Conservation (phyloP, 2,329 filamentous ascomycete genomes). For the Sclerotinia subarctica region DNA sequence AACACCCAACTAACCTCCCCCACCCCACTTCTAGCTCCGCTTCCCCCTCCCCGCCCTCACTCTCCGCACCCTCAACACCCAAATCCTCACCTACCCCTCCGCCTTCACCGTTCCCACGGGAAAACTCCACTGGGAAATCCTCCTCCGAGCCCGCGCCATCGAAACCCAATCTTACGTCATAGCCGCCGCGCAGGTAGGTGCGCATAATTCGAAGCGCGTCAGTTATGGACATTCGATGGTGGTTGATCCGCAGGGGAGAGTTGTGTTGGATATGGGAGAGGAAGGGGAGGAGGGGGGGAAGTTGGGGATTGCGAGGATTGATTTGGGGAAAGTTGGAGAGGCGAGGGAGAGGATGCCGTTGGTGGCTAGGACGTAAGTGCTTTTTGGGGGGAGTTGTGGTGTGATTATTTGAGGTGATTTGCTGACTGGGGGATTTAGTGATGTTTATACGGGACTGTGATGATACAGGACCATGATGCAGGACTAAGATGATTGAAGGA, state of each 20-base stretch:
- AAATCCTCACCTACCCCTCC: conserved; percentile 70
- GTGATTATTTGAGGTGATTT: background rate
- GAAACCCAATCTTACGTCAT: conserved; percentile 87
- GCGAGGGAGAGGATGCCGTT: conserved; percentile 56
- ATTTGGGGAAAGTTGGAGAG: conserved; percentile 50
- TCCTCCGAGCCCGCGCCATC: conserved; percentile 78
- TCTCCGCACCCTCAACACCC: conserved; percentile 63
- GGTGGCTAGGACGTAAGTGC: conserved; percentile 45
- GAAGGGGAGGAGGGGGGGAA: conserved; percentile 45
- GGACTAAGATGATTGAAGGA: background rate
- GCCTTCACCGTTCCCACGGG: conserved; percentile 89
- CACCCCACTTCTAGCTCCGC: conserved; percentile 50
- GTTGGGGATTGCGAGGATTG: conserved; percentile 49
- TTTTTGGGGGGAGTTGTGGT: background rate
- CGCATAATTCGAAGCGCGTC: conserved; percentile 68
- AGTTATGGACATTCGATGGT: conserved; percentile 88
- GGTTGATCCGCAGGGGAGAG: conserved; percentile 80
- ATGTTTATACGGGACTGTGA: conserved; percentile 28
- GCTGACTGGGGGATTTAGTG: conserved; percentile 24
- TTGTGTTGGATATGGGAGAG: conserved; percentile 63
- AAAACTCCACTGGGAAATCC: conserved; percentile 76
- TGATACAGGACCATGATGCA: background rate
- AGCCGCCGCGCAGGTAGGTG: conserved; percentile 78
- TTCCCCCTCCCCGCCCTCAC: conserved; percentile 74
- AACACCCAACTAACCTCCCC: background rate